Conservation (phyloP, 257 asterid species). For the Haberlea rhodopensis region DNA sequence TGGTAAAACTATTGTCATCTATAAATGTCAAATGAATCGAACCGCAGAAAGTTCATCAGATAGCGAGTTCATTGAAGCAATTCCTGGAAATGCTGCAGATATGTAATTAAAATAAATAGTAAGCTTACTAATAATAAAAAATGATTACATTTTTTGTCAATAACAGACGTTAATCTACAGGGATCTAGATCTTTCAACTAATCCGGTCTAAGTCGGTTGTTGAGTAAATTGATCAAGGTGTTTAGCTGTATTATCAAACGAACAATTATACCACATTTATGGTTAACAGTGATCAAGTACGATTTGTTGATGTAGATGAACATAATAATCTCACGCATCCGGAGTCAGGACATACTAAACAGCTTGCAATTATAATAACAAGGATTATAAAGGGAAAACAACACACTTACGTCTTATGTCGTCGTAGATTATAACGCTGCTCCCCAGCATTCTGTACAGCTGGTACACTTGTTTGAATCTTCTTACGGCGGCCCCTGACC, state of each 20-base stretch:
- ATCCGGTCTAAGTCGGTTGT: not conserved
- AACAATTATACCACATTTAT: not conserved
- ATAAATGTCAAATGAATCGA: not conserved
- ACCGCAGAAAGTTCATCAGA: not conserved
- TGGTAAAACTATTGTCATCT: conserved; percentile 3
- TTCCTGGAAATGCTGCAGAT: not conserved
- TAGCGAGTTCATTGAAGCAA: conserved; percentile 2
- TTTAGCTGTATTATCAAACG: not conserved
- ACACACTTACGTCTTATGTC: conserved; percentile 47
- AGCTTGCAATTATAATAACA: not conserved
- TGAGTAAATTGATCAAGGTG: not conserved
- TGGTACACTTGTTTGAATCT: conserved; percentile 53
- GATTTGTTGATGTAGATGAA: no score
- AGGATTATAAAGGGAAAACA: not conserved
- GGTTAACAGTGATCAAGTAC: not conserved
- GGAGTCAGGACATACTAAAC: not conserved
- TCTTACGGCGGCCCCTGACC: conserved; percentile 67
- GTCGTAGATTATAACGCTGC: conserved; percentile 75
- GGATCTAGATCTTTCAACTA: not conserved
- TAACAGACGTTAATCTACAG: not conserved
- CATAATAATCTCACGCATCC: not conserved
- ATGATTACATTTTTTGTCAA: no score
- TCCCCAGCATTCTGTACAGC: conserved; percentile 49
- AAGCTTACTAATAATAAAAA: no score
- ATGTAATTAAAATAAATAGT: not conserved